Evolutionary conservation across 768 basidiomycete species (phyloP).

Genomic region (Mrakia frigida): DNA sequence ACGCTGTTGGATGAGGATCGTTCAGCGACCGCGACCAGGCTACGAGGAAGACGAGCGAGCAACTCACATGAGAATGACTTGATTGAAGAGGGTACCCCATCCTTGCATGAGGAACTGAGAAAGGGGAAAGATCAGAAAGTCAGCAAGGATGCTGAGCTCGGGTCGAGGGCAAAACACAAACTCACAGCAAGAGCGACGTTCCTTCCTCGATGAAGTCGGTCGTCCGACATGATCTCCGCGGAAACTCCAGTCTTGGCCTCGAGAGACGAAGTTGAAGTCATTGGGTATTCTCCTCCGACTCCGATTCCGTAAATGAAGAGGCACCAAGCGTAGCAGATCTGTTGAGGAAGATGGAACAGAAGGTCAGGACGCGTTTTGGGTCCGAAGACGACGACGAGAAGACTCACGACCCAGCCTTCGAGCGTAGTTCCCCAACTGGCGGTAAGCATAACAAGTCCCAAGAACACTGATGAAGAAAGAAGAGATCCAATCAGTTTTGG

Average conservation of each 20-base stretch:
- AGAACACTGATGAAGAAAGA: neutral
- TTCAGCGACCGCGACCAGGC: neutral
- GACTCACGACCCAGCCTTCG: slow-evolving; percentile 46
- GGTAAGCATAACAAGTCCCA: slow-evolving; percentile 48
- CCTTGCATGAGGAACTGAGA: slow-evolving; percentile 32
- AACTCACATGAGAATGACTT: slow-evolving; percentile 23
- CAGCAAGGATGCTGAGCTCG: neutral
- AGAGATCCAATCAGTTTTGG: neutral
- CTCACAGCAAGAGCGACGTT: slow-evolving; percentile 44
- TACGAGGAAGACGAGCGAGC: neutral
- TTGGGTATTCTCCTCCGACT: slow-evolving; percentile 45
- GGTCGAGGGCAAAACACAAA: neutral
- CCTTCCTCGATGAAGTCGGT: slow-evolving; percentile 47
- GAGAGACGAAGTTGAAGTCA: slow-evolving; percentile 46
- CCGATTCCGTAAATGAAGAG: slow-evolving; percentile 48
- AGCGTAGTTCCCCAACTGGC: slow-evolving; percentile 46
- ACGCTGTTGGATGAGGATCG: neutral
- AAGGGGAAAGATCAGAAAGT: neutral
- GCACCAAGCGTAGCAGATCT: slow-evolving; percentile 40
- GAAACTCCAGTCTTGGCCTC: slow-evolving; percentile 41
- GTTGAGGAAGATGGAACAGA: neutral
- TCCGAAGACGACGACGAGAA: neutral
- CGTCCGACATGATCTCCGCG: slow-evolving; percentile 39
- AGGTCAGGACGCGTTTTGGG: neutral
- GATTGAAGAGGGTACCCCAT: slow-evolving; percentile 44